Percentiles rank a stretch among this genome's conserved stretches.
These are phyloP conservation scores for Azolla pinnata DNA, from an alignment of 75 land plant genomes.

Conservation along the genomic window DNA sequence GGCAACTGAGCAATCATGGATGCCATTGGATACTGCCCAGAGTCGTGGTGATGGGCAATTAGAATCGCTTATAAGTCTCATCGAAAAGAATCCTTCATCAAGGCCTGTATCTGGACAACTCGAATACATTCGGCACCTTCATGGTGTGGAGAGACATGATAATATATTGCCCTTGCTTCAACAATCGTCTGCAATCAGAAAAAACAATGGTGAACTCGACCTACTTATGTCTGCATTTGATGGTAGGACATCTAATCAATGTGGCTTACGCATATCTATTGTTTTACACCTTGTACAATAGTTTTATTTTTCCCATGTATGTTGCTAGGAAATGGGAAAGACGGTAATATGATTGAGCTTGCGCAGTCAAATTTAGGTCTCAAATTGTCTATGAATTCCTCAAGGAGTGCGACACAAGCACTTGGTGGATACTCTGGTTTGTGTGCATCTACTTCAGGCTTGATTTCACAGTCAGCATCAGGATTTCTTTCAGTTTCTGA, in stretches of 20 bases:
- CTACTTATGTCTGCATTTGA: slow-evolving; percentile 70
- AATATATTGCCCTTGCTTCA: slow-evolving; percentile 65
- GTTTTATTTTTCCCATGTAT: not conserved
- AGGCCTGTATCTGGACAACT: slow-evolving; percentile 85
- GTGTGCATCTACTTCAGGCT: slow-evolving; percentile 51
- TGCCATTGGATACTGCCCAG: slow-evolving; percentile 25
- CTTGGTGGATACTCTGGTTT: slow-evolving; percentile 31
- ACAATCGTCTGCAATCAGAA: slow-evolving; percentile 60
- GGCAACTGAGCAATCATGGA: slow-evolving; percentile 38
- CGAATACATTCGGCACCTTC: slow-evolving; percentile 57
- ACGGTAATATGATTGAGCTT: slow-evolving; percentile 22
- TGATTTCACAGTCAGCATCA: slow-evolving; percentile 80
- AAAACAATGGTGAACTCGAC: slow-evolving; percentile 77
- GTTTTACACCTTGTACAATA: not conserved
- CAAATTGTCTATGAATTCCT: slow-evolving; percentile 25
- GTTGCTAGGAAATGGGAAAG: slow-evolving; percentile 53
- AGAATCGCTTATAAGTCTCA: slow-evolving; percentile 51
- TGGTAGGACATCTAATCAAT: slow-evolving; percentile 33
- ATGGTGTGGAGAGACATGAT: slow-evolving; percentile 70
- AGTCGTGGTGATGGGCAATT: slow-evolving; percentile 28
- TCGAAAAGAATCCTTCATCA: slow-evolving; percentile 87
- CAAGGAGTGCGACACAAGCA: slow-evolving; percentile 12
- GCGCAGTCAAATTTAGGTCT: slow-evolving; percentile 22
- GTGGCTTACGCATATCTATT: not conserved
- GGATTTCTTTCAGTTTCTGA: slow-evolving; percentile 94